Evolutionary conservation across 1,284 basidiomycete genomes (phyloP), one percentile per base, ranked within the genome.

Genomic region (Sphaerobolus stellatus): DNA sequence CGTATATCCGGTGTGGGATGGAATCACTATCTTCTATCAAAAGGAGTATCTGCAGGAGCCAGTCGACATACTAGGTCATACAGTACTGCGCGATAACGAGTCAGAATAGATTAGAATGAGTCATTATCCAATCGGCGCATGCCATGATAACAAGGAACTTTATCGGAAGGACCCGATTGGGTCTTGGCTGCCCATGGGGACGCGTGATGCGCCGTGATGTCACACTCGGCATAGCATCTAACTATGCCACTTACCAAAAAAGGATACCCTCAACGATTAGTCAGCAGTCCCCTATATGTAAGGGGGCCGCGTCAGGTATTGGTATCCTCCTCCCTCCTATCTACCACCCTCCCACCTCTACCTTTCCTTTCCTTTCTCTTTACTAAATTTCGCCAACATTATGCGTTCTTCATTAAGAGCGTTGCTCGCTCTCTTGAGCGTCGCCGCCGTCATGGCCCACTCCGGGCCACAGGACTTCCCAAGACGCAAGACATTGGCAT

Each of bases 401-500:
- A 54, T 54, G 52, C 52, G 52, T 43, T 48, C 45, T 30, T 36
- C 46, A 2, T 31, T 54, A 20, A 40, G 47, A 40, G 38, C 47
- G 33, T 48, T 38, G 34, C 52, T 54, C 33, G 45, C 30, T 36
- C 41, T 54, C 20, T 29, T 46, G 11, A 20, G 45, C 52, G 2
- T 54, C 34, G 52, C 46, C 36, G 20, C 28, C 11, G 46, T 41
- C 28, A 29, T 54, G 16, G 29, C 46, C 33, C 52, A 54, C 38
- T 24, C 45, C 27, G 18, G 22, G 36, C 33, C 28, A n/a, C n/a
- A n/a, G 16, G 45, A 29, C 16, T 13, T 34, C 20, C 45, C 52
- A 22, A 38, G 52, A 33, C 81, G 91, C 64, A 92, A 93, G 84
- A 81, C 90, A 0, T 78, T 93, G 47, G 82, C 84, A 11, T 94